phyloP scores from a whole-genome alignment of 805 yeast genomes.

The Aciculoconidium aculeatum region DNA sequence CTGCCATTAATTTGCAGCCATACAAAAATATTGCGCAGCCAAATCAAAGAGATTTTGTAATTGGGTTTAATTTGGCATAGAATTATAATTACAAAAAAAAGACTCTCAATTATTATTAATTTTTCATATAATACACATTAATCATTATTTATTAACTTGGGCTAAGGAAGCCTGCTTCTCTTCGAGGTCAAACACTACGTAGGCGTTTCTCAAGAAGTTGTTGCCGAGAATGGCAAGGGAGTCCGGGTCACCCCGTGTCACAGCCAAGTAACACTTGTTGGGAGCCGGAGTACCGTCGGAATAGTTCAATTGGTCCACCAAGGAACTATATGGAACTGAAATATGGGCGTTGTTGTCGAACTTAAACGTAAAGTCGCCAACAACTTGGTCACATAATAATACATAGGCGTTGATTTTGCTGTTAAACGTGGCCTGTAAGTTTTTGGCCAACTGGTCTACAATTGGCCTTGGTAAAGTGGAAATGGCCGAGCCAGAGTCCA shows the following conservation, averaged over 20 bases:
- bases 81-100: no score
- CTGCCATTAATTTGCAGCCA: no score
- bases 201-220: slow-evolving; percentile 45
- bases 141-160: no score
- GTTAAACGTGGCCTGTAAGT: no score
- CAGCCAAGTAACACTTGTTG: slow-evolving; percentile 2
- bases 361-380: slow-evolving; percentile 8
- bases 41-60: no score
- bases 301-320: slow-evolving; percentile 3
- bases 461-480: slow-evolving; percentile 6
- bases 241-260: slow-evolving; percentile 1
- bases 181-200: slow-evolving; percentile 52
- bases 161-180: slow-evolving; percentile 40
- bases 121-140: no score
- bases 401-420: no score
- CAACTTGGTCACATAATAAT: no score
- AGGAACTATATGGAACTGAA: slow-evolving; percentile 11
- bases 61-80: no score
- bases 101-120: no score
- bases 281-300: slow-evolving; percentile 6
- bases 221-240: slow-evolving; percentile 54
- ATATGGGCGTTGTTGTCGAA: slow-evolving; percentile 8
- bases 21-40: no score
- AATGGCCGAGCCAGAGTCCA: slow-evolving; percentile 58
- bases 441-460: slow-evolving; percentile 3